Evolutionary conservation across 1,284 basidiomycete species (phyloP), one percentile per base, ranked within the genome.

Genomic region (Cryptococcus sp.): DNA sequence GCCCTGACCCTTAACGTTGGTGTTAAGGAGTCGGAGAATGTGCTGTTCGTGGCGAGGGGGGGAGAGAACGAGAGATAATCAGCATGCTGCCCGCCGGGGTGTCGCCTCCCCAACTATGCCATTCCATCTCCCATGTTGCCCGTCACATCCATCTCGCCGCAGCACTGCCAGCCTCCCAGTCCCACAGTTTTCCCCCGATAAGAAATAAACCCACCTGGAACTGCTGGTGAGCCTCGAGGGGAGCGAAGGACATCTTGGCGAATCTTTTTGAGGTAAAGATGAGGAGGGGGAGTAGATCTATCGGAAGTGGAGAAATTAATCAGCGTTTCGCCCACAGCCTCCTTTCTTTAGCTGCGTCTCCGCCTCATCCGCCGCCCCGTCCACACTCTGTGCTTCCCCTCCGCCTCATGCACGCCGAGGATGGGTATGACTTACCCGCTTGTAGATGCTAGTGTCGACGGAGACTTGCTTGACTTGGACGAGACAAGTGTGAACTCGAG

Each of bases 1-100:
- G 76, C 93, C 87, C 40, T 63, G 62, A 61, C 95, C 96, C 81
- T 98, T 94, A 72, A 99, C 96, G 82, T 99, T 98, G 77, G 96
- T 98, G 86, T 98, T 98, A 76, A 99, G 86, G 57, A 99, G 85
- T 90, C 96, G 93, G 65, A 97, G 81, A 79, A 96, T 96, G 85
- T 95, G 91, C 89, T 94, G 69, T 4, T 33, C 5, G 28, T 66
- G 33, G 35, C 36, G 20, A 23, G 40, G 20, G 36, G 40, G 20
- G 36, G 20, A 40, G 18, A 18, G 21, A 46, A 23, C 50, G 35
- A 16, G 13, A 24, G 20, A 46, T 9, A 33, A 47, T 12, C 49
- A 16, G 12, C 51, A 37, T 56, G 28, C 35, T 1, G 28, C 9
- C 12, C 21, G 43, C 16, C 3, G 35, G n/a, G 37, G 12, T 33